Evolutionary conservation across 495 filamentous ascomycete species (phyloP), one percentile per base, ranked within the genome.

Genomic region (Friedmanniomyces simplex): DNA sequence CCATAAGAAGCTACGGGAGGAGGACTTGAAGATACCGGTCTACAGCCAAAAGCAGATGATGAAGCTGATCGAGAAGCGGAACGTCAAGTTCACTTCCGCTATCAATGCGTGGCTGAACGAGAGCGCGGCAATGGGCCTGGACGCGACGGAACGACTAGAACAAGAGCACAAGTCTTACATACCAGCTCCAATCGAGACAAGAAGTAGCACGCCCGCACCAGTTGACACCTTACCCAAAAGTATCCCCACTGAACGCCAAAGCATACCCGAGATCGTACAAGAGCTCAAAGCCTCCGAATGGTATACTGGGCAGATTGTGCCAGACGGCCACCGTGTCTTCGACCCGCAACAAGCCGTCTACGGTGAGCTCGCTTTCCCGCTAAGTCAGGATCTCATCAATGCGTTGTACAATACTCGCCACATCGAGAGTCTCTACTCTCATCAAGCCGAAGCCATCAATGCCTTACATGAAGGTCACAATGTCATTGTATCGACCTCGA

Each of bases 401-500:
- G 91, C 93, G 2, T 69, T 98, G 4, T 98, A 91, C 73, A 96
- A 96, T 61, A 86, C 88, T 1, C 83, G 82, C 62, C 80, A 83
- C 16, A 96, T 99, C 50, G 87, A 84, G 0, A 82, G 81, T 54
- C 77, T 97, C n/a, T 99, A 95, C 66, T 79, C 89, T 5, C 93
- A 99, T 68, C 93, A 99, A 72, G 83, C 89, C 1, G 88, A 96
- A 71, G 93, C 93, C 0, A 95, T 97, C 66, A 99, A 97, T 68
- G 79, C 84, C 59, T 73, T 99, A 26, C 80, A 95, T 58, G 82
- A 82, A 3, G 90, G 89, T 0, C 81, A 83, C 39, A 81, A 96
- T 68, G 91, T 96, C 39, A 91, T 99, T 58, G 86, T 97, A 0
- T 82, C 90, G 2, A 99, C 93, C 0, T 95, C 91, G 16, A 99